phyloP scores from a whole-genome alignment of 2,329 filamentous ascomycete species.

The Aaosphaeria arxii region DNA sequence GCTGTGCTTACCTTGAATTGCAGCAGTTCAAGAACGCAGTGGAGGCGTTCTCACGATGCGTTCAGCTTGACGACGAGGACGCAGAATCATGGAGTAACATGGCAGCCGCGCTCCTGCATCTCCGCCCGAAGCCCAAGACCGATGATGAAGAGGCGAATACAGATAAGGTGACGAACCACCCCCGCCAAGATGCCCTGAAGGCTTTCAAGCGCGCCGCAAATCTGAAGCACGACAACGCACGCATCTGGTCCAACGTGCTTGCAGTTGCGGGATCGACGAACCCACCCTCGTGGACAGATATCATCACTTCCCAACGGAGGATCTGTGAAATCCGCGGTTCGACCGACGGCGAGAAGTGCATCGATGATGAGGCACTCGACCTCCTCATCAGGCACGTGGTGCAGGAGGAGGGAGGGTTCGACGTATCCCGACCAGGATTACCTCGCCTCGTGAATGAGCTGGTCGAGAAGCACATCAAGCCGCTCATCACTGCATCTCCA shows the following conservation, averaged over 20 bases:
- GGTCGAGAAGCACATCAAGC: constrained; percentile 71
- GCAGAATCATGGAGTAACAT: constrained; percentile 95
- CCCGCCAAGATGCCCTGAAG: constrained; percentile 70
- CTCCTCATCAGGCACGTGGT: constrained; percentile 71
- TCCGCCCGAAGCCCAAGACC: constrained; percentile 48
- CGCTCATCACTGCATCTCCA: constrained; percentile 77
- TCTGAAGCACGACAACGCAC: constrained; percentile 80
- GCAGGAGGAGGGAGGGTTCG: constrained; percentile 35
- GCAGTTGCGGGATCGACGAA: constrained; percentile 76
- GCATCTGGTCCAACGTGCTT: constrained; percentile 96
- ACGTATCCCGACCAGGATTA: constrained; percentile 45
- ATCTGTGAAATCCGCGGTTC: constrained; percentile 70
- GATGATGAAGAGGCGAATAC: constrained; percentile 31
- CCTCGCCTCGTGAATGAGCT: constrained; percentile 66
- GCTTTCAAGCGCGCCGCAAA: constrained; percentile 85
- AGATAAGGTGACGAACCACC: constrained; percentile 38
- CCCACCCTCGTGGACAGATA: constrained; percentile 72
- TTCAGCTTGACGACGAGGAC: constrained; percentile 82
- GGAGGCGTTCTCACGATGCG: constrained; percentile 77
- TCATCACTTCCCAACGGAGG: constrained; percentile 70
- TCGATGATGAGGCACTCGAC: constrained; percentile 72
- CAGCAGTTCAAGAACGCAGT: constrained; percentile 74
- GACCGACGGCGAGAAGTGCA: constrained; percentile 67
- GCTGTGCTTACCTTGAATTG: constrained; percentile 80
- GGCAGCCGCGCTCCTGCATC: constrained; percentile 74